Evolutionary conservation across 192 early-diverging fungal genomes (phyloP).

Genomic region (Coemansia sp.): DNA sequence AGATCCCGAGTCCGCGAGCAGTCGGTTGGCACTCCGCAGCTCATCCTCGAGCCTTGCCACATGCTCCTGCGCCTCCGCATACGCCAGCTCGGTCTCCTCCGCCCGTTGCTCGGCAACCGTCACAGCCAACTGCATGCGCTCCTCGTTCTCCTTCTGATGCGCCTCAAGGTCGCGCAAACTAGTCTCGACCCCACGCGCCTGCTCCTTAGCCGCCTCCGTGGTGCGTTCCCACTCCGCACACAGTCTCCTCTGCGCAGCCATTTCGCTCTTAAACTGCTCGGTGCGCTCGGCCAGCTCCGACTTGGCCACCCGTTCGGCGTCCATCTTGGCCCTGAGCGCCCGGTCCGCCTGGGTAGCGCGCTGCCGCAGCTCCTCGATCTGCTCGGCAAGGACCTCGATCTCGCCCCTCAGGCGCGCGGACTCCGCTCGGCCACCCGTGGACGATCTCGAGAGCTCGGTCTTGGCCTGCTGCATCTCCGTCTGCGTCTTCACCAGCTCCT

Average conservation of each 20-base stretch:
- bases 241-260: slow-evolving; percentile 65
- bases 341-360: slow-evolving; percentile 45
- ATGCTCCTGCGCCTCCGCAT: not conserved
- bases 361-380: slow-evolving; percentile 52
- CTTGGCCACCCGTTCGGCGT: slow-evolving; percentile 56
- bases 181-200: slow-evolving; percentile 58
- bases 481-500: slow-evolving; percentile 60
- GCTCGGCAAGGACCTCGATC: slow-evolving; percentile 57
- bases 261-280: slow-evolving; percentile 67
- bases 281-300: slow-evolving; percentile 58
- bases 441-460: slow-evolving; percentile 27
- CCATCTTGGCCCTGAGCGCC: slow-evolving; percentile 56
- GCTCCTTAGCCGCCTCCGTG: slow-evolving; percentile 57
- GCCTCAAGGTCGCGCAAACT: slow-evolving; percentile 54
- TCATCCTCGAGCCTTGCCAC: slow-evolving; percentile 16
- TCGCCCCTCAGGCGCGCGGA: slow-evolving; percentile 55
- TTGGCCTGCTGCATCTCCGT: slow-evolving; percentile 44
- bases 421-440: slow-evolving; percentile 43
- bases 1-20: slow-evolving; percentile 22
- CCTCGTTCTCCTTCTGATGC: slow-evolving; percentile 42
- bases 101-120: slow-evolving; percentile 41
- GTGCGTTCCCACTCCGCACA: slow-evolving; percentile 62
- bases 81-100: slow-evolving; percentile 48
- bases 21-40: slow-evolving; percentile 33
- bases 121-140: slow-evolving; percentile 33